Conservation (phyloP, 2,329 filamentous ascomycete genomes). For the Fonsecaea pedrosoi region DNA sequence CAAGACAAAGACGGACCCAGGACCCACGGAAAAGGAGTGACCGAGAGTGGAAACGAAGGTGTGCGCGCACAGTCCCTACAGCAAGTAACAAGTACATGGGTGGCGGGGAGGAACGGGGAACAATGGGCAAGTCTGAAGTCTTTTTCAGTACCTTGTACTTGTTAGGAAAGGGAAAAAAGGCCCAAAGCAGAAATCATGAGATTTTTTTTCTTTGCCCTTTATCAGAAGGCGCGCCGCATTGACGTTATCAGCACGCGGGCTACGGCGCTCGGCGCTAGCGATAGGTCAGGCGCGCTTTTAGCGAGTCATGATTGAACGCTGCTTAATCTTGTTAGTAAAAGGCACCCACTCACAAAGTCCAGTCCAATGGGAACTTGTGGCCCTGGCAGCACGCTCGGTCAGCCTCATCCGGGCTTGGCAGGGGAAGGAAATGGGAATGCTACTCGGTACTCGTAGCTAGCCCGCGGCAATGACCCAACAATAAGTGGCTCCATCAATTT, state of each 20-base stretch:
- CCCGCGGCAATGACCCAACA: background rate
- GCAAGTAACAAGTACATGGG: background rate
- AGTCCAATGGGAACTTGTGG: background rate
- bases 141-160: too few relatives aligned
- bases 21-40: conserved; percentile 2
- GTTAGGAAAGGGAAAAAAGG: background rate
- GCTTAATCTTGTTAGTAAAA: background rate
- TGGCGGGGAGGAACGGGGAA: conserved; percentile 1
- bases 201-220: conserved; percentile 10
- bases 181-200: conserved; percentile 1
- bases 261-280: background rate
- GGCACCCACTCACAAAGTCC: too few relatives aligned
- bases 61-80: background rate
- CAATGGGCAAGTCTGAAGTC: background rate
- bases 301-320: background rate
- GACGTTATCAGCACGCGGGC: conserved; percentile 4
- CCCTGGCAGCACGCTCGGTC: background rate
- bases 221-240: conserved; percentile 13
- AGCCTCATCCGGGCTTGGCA: conserved; percentile 17
- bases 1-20: background rate
- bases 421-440: background rate
- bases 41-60: conserved; percentile 3
- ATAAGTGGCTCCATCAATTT: background rate
- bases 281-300: background rate
- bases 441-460: too few relatives aligned